Conservation (phyloP, 768 basidiomycete species). For the Phlegmacium glaucopus region DNA sequence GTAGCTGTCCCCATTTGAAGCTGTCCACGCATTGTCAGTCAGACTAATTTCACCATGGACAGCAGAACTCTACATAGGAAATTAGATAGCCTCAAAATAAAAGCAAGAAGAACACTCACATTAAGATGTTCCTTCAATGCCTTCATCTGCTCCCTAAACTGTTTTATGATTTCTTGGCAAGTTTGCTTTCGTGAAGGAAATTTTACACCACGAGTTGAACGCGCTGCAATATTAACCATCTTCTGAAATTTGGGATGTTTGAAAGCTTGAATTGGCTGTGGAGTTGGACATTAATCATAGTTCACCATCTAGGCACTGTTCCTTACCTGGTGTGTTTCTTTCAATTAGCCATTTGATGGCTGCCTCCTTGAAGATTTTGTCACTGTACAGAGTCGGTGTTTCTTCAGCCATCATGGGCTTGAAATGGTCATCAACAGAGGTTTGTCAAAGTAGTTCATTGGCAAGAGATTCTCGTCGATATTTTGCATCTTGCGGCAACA, state of each 20-base stretch:
- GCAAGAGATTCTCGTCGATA: background rate
- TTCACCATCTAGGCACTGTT: background rate
- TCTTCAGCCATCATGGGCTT: background rate
- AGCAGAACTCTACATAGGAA: background rate
- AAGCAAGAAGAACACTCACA: background rate
- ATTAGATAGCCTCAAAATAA: background rate
- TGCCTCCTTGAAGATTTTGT: background rate
- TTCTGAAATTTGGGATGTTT: constrained; percentile 26
- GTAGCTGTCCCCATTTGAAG: constrained; percentile 32
- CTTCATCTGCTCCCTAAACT: constrained; percentile 19
- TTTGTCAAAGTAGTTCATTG: background rate
- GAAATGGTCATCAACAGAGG: background rate
- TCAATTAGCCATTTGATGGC: background rate
- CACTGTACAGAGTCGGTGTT: background rate
- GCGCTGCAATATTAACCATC: constrained; percentile 18
- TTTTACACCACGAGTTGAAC: constrained; percentile 25
- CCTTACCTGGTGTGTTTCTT: background rate
- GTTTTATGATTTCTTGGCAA: constrained; percentile 20
- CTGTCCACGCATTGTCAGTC: constrained; percentile 41
- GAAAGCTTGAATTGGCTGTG: background rate
- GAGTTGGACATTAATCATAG: background rate
- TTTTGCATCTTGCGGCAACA: background rate
- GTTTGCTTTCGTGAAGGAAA: constrained; percentile 23
- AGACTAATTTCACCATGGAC: constrained; percentile 18
- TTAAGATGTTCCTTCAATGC: background rate